Base-by-base conservation (phyloP, 2,329 filamentous ascomycete species). In the Aspergillus phoenicis region DNA sequence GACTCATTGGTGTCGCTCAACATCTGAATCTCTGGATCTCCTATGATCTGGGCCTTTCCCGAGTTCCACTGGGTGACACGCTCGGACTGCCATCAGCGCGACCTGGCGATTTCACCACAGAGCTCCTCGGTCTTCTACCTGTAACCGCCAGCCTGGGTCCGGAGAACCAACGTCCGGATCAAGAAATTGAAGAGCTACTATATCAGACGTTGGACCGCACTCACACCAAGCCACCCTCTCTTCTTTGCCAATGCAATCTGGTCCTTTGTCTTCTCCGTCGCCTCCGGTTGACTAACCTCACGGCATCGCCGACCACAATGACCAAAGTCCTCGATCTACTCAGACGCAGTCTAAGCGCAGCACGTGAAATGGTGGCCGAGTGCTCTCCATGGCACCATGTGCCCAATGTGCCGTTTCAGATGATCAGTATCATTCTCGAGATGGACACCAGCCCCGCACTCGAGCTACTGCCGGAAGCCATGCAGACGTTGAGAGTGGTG, bases 21-120 rank as follows among this genome's bases (percentile, higher is more conserved):
- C 84, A 86, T 63, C 74, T 85, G 6, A 85, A 86, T 64, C 80
- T 81, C 4, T 86, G 84, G 84, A 81, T 81, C 11, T 85, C 83
- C 0, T 86, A 84, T 63, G 84, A 87, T 59, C 78, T 85, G 55
- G 84, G 84, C 0, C 76, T 83, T 0, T 83, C 83, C 0, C 74
- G 82, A n/a, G 82, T 85, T 0, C 60, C 75, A 55, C 75, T 85
- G 0, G 77, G 76, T 75, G 77, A 11, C 71, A 73, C 3, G 64
- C 60, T 68, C 13, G n/a, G 67, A 0, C 62, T 65, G 1, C 45
- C 76, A 4, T 70, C 80, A 13, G 77, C 80, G 0, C 68, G 72
- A 0, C 71, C 75, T 0, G 81, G 81, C 0, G 81, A 85, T 59
- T 80, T 73, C 51, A 85, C 84, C 0, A 66, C 68, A 2, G 81